Percentiles rank a stretch among this genome's conserved stretches.
phyloP scores from a whole-genome alignment of 148 eudicot species.

The Bassia scoparia region DNA sequence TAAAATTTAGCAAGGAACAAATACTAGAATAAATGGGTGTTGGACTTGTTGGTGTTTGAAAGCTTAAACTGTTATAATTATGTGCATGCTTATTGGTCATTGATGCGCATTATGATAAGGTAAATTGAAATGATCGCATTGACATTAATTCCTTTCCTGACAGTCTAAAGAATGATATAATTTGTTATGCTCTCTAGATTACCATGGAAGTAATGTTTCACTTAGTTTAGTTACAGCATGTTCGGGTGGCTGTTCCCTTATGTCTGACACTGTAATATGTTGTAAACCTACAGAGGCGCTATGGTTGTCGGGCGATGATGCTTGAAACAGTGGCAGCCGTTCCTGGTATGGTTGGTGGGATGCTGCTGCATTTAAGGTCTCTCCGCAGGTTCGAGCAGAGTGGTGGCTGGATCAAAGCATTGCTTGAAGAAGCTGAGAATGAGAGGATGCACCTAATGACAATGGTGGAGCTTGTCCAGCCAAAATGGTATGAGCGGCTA shows the following conservation, averaged over 20 bases:
- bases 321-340: constrained; percentile 93
- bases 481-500: constrained; percentile 80
- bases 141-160: not conserved
- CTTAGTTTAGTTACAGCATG: not conserved
- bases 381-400: constrained; percentile 81
- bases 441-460: constrained; percentile 98
- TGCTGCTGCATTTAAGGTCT: constrained; percentile 77
- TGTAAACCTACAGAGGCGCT: constrained; percentile 49
- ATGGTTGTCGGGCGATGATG: constrained; percentile 97
- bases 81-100: not conserved
- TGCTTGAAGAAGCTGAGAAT: constrained; percentile 93
- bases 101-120: not conserved
- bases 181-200: not conserved
- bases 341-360: constrained; percentile 90
- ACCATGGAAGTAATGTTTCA: no score
- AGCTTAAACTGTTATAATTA: not conserved
- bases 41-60: not conserved
- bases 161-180: not conserved
- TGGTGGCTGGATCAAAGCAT: constrained; percentile 93
- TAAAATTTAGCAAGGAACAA: no score
- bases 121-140: no score
- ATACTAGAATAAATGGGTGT: not conserved
- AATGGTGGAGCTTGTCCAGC: constrained; percentile 83
- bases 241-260: not conserved
- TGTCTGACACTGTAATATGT: not conserved